Evolutionary conservation across 139 green algal genomes (phyloP).

Genomic region (Asterochloris sp.): DNA sequence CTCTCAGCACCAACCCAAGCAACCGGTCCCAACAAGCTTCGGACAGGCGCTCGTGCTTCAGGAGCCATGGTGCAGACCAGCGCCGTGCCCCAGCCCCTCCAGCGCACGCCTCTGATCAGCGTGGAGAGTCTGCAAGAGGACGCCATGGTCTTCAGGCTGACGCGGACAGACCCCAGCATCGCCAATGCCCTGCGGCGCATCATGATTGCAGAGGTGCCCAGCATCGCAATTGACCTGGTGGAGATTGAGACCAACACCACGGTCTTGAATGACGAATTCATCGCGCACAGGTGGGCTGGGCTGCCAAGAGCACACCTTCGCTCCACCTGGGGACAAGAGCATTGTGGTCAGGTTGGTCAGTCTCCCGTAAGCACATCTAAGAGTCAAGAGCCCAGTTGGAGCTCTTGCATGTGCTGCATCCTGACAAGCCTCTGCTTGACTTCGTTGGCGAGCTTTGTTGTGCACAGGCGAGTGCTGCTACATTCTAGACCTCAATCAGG

Average conservation of each 20-base stretch:
- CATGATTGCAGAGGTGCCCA: slow-evolving; percentile 94
- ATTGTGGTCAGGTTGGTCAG: not conserved
- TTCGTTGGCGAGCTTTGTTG: too few relatives aligned
- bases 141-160: slow-evolving; percentile 84
- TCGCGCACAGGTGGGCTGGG: slow-evolving; percentile 67
- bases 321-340: not conserved
- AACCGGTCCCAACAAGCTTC: too few relatives aligned
- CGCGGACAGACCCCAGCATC: slow-evolving; percentile 75
- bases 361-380: not conserved
- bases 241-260: slow-evolving; percentile 97
- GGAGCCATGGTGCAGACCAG: too few relatives aligned
- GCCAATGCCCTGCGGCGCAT: slow-evolving; percentile 93
- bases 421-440: too few relatives aligned
- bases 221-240: slow-evolving; percentile 97
- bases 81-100: not conserved
- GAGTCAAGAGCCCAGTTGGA: slow-evolving; percentile 19
- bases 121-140: not conserved
- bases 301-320: not conserved
- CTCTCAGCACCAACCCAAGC: too few relatives aligned
- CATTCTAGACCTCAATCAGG: too few relatives aligned
- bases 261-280: slow-evolving; percentile 97
- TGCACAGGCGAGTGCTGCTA: too few relatives aligned
- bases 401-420: not conserved
- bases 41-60: too few relatives aligned
- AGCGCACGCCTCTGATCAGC: slow-evolving; percentile 4